Evolutionary conservation across 441 rosid genomes (phyloP).

Genomic region (Cnidoscolus chayamansa): DNA sequence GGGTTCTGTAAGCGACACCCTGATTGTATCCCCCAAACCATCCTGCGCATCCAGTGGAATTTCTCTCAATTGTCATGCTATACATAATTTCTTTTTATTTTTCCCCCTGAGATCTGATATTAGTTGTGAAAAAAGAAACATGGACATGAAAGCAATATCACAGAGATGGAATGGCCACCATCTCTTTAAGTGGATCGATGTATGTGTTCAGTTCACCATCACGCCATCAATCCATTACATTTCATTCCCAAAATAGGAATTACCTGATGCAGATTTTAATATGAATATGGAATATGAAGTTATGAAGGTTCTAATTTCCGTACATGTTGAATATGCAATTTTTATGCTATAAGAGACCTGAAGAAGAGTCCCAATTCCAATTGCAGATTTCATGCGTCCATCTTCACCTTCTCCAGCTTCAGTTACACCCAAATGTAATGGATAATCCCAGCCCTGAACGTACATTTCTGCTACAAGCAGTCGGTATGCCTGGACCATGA

Average conservation of each 20-base stretch:
- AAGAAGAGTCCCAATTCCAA: conserved; percentile 94
- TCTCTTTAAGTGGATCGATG: not conserved
- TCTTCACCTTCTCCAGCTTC: conserved; percentile 99
- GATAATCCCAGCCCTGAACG: conserved; percentile 96
- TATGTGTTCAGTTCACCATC: not conserved
- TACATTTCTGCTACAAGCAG: conserved; percentile 94
- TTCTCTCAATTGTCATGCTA: conserved; percentile 3
- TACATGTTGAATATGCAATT: conserved; percentile 16
- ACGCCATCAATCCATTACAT: not conserved
- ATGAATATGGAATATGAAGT: not conserved
- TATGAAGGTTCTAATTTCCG: conserved; percentile 2
- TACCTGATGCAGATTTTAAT: conserved; percentile 10
- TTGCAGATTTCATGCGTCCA: conserved; percentile 98
- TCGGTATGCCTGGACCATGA: conserved; percentile 98
- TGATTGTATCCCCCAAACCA: conserved; percentile 96
- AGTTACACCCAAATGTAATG: conserved; percentile 93
- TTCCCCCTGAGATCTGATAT: not conserved
- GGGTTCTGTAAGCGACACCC: conserved; percentile 91
- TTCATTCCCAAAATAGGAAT: conserved; percentile 13
- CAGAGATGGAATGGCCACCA: not conserved
- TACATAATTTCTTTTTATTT: not conserved
- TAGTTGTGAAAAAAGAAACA: not conserved
- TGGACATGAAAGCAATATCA: conserved; percentile 4
- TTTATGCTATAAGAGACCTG: conserved; percentile 42
- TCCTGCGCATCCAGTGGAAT: conserved; percentile 47